phyloP scores from a whole-genome alignment of 768 basidiomycete species.

The Lactarius psammicola region DNA sequence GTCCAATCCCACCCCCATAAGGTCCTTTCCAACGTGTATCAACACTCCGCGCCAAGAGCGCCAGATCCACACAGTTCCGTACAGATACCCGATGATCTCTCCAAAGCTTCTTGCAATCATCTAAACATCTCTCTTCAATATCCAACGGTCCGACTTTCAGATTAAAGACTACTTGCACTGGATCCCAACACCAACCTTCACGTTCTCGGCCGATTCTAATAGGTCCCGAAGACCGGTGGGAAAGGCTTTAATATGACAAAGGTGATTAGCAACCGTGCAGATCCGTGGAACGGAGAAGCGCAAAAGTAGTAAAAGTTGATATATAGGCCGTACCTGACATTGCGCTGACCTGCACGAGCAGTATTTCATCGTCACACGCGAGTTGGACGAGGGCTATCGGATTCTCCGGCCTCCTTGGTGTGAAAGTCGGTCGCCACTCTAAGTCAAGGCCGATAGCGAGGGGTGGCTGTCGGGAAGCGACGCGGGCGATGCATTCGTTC shows the following conservation, averaged over 20 bases:
- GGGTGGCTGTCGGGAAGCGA: neutral
- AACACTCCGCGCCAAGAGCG: conserved; percentile 64
- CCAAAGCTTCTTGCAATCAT: conserved; percentile 66
- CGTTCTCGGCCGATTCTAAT: conserved; percentile 50
- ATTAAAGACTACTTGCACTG: conserved; percentile 44
- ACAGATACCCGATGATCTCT: conserved; percentile 43
- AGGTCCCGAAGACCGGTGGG: conserved; percentile 45
- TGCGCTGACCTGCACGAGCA: conserved; percentile 62
- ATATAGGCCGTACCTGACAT: conserved; percentile 47
- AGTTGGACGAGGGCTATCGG: conserved; percentile 75
- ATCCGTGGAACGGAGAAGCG: neutral
- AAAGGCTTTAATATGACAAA: conserved; percentile 19
- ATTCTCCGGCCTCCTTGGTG: conserved; percentile 55
- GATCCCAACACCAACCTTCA: conserved; percentile 76
- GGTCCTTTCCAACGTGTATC: conserved; percentile 72
- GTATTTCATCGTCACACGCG: conserved; percentile 51
- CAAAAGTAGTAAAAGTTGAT: neutral
- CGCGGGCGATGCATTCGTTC: conserved; percentile 18
- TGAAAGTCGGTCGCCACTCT: conserved; percentile 71
- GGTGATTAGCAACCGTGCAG: neutral
- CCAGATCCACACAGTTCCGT: conserved; percentile 63
- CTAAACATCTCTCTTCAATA: conserved; percentile 37
- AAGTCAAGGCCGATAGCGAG: conserved; percentile 62
- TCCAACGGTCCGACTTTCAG: neutral
- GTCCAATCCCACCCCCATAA: conserved; percentile 58